phyloP scores from a whole-genome alignment of 768 basidiomycete genomes.

The Macrolepiota dolichaula region DNA sequence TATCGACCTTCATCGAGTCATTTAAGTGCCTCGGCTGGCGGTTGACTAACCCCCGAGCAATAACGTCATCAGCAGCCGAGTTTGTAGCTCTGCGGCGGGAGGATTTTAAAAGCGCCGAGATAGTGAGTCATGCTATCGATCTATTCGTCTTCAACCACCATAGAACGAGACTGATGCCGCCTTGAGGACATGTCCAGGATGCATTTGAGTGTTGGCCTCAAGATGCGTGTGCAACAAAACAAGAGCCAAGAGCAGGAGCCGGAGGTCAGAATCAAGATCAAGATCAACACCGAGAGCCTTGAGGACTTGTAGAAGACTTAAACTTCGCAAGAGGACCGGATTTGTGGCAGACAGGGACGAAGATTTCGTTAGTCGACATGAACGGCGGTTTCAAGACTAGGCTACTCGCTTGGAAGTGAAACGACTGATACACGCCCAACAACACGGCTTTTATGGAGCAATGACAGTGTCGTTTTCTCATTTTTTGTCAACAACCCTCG shows the following conservation, averaged over 20 bases:
- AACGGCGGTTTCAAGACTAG: not conserved
- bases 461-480: too few species aligned
- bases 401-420: too few species aligned
- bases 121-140: not conserved
- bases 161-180: not conserved
- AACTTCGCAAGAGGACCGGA: not conserved
- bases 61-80: too few species aligned
- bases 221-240: not conserved
- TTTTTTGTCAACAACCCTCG: too few species aligned
- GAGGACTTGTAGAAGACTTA: not conserved
- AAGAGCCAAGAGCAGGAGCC: not conserved
- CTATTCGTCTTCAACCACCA: not conserved
- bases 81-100: not conserved
- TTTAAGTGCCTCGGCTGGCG: too few species aligned
- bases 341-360: not conserved
- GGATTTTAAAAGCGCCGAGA: not conserved
- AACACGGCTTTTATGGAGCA: too few species aligned
- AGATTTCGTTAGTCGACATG: not conserved
- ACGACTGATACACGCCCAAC: too few species aligned
- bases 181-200: not conserved
- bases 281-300: not conserved
- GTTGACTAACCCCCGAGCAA: too few species aligned
- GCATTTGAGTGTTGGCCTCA: not conserved
- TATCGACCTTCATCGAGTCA: too few species aligned
- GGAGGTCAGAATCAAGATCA: not conserved